Percentiles rank a stretch among this genome's conserved stretches.
Evolutionary conservation across 768 basidiomycete species (phyloP).

Genomic region (Collybia sordida): DNA sequence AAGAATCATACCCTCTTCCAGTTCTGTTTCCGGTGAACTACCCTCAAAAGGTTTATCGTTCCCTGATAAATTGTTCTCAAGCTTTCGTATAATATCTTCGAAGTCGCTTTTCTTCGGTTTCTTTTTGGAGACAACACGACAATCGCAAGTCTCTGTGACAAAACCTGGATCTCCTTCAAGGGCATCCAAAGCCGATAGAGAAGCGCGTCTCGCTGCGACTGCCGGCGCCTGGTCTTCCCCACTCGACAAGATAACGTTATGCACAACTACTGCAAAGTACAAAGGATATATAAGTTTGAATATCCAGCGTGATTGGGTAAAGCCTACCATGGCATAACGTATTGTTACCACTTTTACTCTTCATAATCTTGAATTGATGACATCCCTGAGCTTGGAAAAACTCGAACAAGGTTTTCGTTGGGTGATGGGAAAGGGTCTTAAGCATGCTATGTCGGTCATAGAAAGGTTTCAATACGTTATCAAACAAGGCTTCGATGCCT

Average conservation of each 20-base stretch:
- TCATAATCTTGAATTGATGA: slow-evolving; percentile 59
- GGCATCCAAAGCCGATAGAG: slow-evolving; percentile 65
- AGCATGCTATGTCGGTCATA: slow-evolving; percentile 75
- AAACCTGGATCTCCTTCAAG: slow-evolving; percentile 65
- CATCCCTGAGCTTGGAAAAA: slow-evolving; percentile 73
- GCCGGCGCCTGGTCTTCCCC: slow-evolving; percentile 50
- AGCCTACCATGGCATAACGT: slow-evolving; percentile 55
- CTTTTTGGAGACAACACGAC: slow-evolving; percentile 42
- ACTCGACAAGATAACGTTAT: slow-evolving; percentile 61
- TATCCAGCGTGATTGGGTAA: neutral
- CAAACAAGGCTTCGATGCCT: slow-evolving; percentile 66
- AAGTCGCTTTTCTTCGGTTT: slow-evolving; percentile 28
- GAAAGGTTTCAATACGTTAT: slow-evolving; percentile 71
- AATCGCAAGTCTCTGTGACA: slow-evolving; percentile 66
- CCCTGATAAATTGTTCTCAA: slow-evolving; percentile 16
- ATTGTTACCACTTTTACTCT: slow-evolving; percentile 39
- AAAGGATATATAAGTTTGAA: neutral
- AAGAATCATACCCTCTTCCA: slow-evolving; percentile 17
- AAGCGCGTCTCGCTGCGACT: slow-evolving; percentile 60
- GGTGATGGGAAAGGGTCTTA: slow-evolving; percentile 73
- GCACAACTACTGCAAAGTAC: slow-evolving; percentile 56
- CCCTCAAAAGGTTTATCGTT: neutral
- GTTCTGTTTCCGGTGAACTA: slow-evolving; percentile 9
- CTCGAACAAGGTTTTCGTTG: slow-evolving; percentile 74
- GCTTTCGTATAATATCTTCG: slow-evolving; percentile 21